These are phyloP conservation scores for Aciculosporium take DNA, from an alignment of 2,329 filamentous ascomycete species.

Conservation along the genomic window DNA sequence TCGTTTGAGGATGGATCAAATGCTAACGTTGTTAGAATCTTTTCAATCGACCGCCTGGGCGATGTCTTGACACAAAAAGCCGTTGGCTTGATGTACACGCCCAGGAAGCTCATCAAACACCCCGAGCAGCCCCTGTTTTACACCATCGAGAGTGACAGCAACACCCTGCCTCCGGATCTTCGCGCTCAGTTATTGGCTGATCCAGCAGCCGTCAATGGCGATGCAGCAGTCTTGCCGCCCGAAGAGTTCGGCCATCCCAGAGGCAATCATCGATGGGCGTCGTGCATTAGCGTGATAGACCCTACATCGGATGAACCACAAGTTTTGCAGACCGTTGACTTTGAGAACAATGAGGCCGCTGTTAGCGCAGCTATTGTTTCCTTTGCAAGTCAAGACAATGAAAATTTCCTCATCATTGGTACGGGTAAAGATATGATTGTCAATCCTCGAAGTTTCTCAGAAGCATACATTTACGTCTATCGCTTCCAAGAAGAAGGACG, in stretches of 20 bases:
- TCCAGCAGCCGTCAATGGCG: slow-evolving; percentile 55
- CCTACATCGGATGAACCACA: slow-evolving; percentile 55
- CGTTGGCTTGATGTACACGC: slow-evolving; percentile 79
- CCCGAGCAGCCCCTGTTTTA: slow-evolving; percentile 85
- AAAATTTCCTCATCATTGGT: slow-evolving; percentile 84
- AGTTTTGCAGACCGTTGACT: slow-evolving; percentile 63
- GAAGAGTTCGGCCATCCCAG: slow-evolving; percentile 82
- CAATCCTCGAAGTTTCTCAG: slow-evolving; percentile 58
- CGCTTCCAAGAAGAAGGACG: slow-evolving; percentile 77
- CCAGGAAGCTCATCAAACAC: slow-evolving; percentile 73
- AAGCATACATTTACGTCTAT: slow-evolving; percentile 85
- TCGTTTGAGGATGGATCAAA: not conserved
- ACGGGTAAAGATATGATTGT: slow-evolving; percentile 82
- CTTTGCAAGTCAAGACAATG: slow-evolving; percentile 78
- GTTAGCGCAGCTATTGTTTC: slow-evolving; percentile 73
- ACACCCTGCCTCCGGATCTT: slow-evolving; percentile 70
- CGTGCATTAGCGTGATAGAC: slow-evolving; percentile 85
- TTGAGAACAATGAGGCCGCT: slow-evolving; percentile 83
- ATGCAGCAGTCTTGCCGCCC: slow-evolving; percentile 54
- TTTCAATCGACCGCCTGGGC: slow-evolving; percentile 74
- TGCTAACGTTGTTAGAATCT: slow-evolving; percentile 46
- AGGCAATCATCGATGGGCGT: slow-evolving; percentile 79
- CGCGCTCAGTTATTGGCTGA: slow-evolving; percentile 61
- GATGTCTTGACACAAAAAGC: slow-evolving; percentile 79
- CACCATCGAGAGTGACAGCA: slow-evolving; percentile 85